phyloP scores from a whole-genome alignment of 306 rosid genomes.

The Lithocarpus polystachyus region DNA sequence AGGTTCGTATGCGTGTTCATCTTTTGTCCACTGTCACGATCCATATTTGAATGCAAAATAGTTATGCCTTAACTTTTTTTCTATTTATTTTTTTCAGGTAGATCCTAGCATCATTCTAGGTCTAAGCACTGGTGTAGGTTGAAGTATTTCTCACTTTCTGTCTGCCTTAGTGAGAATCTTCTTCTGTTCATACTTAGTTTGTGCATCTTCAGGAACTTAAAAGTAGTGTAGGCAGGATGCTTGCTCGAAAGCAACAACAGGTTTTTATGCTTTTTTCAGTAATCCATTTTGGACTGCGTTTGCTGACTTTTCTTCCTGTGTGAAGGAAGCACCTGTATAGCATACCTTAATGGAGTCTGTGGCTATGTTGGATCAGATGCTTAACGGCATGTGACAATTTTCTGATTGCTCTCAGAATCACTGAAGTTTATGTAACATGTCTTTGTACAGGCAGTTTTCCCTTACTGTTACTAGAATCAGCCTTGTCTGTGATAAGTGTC shows the following conservation, averaged over 20 bases:
- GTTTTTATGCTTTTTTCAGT: not conserved
- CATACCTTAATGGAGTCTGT: not conserved
- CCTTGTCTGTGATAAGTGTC: too few relatives aligned
- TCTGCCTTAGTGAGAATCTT: conserved; percentile 1
- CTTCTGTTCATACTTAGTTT: not conserved
- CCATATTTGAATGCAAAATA: not conserved
- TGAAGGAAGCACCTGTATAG: not conserved
- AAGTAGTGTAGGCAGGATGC: not conserved
- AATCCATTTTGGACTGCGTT: conserved; percentile 1
- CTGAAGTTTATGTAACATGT: too few relatives aligned
- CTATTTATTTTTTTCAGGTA: conserved; percentile 51
- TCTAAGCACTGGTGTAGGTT: not conserved
- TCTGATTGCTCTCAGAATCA: not conserved
- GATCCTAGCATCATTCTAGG: conserved; percentile 8
- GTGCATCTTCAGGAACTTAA: not conserved
- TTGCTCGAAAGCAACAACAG: not conserved
- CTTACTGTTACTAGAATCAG: too few relatives aligned
- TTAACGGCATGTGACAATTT: not conserved
- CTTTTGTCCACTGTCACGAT: not conserved
- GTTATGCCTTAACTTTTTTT: conserved; percentile 17
- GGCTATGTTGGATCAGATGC: not conserved
- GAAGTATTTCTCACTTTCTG: not conserved
- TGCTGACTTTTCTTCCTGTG: not conserved
- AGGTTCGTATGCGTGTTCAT: conserved; percentile 45
- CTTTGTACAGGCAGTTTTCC: too few relatives aligned